Percentiles rank a stretch among this genome's conserved stretches.
Conservation (phyloP, 202 grass and related monocot species). For the Saccharum hybrid region DNA sequence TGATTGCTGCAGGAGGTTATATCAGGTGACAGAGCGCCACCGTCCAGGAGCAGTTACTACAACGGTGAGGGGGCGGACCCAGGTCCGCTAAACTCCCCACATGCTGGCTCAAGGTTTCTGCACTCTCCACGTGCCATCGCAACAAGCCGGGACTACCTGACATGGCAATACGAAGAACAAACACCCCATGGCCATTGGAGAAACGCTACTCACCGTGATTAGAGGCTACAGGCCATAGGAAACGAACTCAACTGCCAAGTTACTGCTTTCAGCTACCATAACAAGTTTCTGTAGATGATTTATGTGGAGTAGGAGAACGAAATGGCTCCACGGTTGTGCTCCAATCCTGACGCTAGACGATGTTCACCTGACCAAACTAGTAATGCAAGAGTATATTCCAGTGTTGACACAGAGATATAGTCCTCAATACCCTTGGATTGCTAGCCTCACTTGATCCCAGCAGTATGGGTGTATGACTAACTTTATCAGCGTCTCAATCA, state of each 20-base stretch:
- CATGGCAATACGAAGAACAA: background rate
- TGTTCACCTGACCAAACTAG: background rate
- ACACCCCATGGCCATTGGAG: background rate
- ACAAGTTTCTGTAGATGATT: background rate
- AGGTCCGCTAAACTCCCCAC: conserved; percentile 41
- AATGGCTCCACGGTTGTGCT: background rate
- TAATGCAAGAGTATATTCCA: background rate
- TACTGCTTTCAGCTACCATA: background rate
- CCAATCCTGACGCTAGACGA: background rate
- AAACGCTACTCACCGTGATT: background rate
- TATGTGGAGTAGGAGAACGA: background rate
- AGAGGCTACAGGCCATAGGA: conserved; percentile 14
- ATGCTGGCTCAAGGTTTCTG: conserved; percentile 33
- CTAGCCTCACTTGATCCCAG: too few relatives aligned
- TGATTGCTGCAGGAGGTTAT: conserved; percentile 53
- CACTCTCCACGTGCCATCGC: conserved; percentile 35
- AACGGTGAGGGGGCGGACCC: conserved; percentile 43
- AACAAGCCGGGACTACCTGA: background rate
- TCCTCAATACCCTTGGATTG: too few relatives aligned
- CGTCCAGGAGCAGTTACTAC: conserved; percentile 37
- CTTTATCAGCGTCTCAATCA: too few relatives aligned
- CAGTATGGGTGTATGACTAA: too few relatives aligned
- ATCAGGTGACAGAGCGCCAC: conserved; percentile 39
- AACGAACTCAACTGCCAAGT: background rate
- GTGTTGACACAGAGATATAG: background rate